These are phyloP conservation scores for Carex parvula DNA, from an alignment of 176 grass and related monocot species.

Conservation along the genomic window DNA sequence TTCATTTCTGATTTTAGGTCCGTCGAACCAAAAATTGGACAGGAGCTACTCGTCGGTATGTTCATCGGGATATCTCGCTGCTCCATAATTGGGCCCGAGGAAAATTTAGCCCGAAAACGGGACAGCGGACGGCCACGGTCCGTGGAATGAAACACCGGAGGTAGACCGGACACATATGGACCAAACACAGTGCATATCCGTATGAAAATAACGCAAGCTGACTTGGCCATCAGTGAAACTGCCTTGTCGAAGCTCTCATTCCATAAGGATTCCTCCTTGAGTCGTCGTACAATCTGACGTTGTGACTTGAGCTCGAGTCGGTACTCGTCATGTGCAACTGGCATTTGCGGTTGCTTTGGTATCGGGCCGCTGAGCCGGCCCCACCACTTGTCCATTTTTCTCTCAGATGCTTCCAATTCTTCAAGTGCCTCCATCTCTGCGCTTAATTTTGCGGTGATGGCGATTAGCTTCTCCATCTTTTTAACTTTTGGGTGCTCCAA, in stretches of 20 bases:
- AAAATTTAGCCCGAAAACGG: slow-evolving; percentile 30
- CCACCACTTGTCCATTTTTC: slow-evolving; percentile 48
- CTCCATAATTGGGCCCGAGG: slow-evolving; percentile 64
- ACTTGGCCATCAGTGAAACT: slow-evolving; percentile 57
- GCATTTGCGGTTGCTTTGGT: background rate
- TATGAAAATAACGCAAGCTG: slow-evolving; percentile 53
- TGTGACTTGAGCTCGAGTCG: slow-evolving; percentile 64
- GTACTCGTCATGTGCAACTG: slow-evolving; percentile 19
- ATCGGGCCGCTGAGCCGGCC: slow-evolving; percentile 70
- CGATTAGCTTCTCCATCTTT: slow-evolving; percentile 74
- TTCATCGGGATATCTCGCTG: slow-evolving; percentile 33
- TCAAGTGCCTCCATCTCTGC: slow-evolving; percentile 73
- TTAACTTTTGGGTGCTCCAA: slow-evolving; percentile 36
- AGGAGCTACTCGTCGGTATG: slow-evolving; percentile 48
- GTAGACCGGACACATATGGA: slow-evolving; percentile 36
- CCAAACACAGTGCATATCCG: slow-evolving; percentile 66
- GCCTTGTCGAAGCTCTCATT: slow-evolving; percentile 60
- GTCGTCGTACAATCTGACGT: slow-evolving; percentile 50
- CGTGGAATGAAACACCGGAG: slow-evolving; percentile 9
- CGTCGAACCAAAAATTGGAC: slow-evolving; percentile 50
- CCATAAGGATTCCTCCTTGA: slow-evolving; percentile 85
- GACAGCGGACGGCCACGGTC: slow-evolving; percentile 28
- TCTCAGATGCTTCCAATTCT: slow-evolving; percentile 57
- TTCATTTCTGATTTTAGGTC: slow-evolving; percentile 21
- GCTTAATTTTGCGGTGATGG: slow-evolving; percentile 50